These are phyloP conservation scores for Austropuccinia psidii DNA, from an alignment of 1,284 basidiomycete genomes.

Conservation along the genomic window DNA sequence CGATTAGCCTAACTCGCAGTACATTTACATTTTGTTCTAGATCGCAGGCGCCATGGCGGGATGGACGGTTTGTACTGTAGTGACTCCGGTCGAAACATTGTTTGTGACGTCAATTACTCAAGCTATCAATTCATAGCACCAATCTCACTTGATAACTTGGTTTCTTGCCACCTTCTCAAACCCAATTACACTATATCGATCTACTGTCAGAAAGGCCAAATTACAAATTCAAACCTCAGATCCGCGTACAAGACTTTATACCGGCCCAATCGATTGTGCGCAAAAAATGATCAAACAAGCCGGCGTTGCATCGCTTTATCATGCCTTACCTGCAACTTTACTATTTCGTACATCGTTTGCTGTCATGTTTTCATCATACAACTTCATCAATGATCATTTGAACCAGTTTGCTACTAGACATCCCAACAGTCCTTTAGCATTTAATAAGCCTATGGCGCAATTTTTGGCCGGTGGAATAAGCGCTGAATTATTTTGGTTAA, in stretches of 20 bases:
- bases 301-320: slow-evolving; percentile 46
- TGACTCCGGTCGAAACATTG: slow-evolving; percentile 64
- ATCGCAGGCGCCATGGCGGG: slow-evolving; percentile 67
- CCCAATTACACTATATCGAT: background rate
- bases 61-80: slow-evolving; percentile 62
- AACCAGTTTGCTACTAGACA: background rate
- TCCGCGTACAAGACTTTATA: slow-evolving; percentile 45
- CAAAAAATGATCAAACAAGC: slow-evolving; percentile 44
- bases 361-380: slow-evolving; percentile 43
- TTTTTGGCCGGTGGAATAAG: slow-evolving; percentile 41
- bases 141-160: background rate
- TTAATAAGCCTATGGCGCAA: background rate
- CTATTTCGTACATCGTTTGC: slow-evolving; percentile 48
- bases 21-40: slow-evolving; percentile 26
- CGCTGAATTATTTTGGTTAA: slow-evolving; percentile 50
- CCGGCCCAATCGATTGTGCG: slow-evolving; percentile 47
- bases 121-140: too few species aligned
- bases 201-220: slow-evolving; percentile 54
- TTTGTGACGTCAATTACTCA: slow-evolving; percentile 51
- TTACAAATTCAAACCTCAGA: slow-evolving; percentile 65
- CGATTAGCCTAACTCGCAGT: background rate
- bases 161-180: background rate
- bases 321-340: slow-evolving; percentile 47
- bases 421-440: background rate
- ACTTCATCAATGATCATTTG: slow-evolving; percentile 1